These are phyloP conservation scores for Diospyros kaki DNA, from an alignment of 148 eudicot genomes.

Conservation along the genomic window DNA sequence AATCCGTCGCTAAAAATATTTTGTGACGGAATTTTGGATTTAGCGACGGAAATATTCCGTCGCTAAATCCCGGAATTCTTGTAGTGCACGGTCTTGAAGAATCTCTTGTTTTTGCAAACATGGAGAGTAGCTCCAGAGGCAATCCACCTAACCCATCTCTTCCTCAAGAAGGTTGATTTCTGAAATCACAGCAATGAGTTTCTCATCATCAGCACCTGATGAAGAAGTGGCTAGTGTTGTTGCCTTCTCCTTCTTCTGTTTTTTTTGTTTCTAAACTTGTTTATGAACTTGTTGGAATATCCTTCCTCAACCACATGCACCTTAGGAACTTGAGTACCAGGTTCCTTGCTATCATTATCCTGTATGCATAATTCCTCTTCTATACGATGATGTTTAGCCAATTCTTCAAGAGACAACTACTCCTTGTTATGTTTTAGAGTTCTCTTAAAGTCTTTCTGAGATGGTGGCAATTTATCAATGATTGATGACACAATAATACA, in stretches of 20 bases:
- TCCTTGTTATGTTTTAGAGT: conserved; percentile 17
- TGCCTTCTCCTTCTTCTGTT: not conserved
- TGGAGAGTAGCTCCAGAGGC: conserved; percentile 8
- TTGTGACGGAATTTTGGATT: no score
- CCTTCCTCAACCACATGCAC: conserved; percentile 9
- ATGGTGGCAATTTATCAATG: conserved; percentile 17
- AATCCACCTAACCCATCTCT: conserved; percentile 9
- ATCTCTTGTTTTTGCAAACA: conserved; percentile 3
- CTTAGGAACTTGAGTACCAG: not conserved
- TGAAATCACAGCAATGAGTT: conserved; percentile 2
- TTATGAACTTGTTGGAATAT: not conserved
- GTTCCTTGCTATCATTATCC: not conserved
- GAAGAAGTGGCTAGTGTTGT: no score
- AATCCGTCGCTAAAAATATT: no score
- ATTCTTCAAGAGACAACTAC: conserved; percentile 9
- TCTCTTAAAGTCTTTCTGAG: conserved; percentile 10
- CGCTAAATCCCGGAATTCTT: no score
- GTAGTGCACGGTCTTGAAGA: not conserved
- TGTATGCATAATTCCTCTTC: conserved; percentile 1
- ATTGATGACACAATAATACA: conserved; percentile 2
- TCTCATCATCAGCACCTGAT: no score
- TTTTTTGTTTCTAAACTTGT: not conserved
- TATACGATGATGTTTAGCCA: not conserved
- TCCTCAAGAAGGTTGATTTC: not conserved
- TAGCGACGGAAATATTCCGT: no score